Percentiles rank a stretch among this genome's conserved stretches.
Evolutionary conservation across 2,329 filamentous ascomycete species (phyloP).

Genomic region (Exophiala sp.): DNA sequence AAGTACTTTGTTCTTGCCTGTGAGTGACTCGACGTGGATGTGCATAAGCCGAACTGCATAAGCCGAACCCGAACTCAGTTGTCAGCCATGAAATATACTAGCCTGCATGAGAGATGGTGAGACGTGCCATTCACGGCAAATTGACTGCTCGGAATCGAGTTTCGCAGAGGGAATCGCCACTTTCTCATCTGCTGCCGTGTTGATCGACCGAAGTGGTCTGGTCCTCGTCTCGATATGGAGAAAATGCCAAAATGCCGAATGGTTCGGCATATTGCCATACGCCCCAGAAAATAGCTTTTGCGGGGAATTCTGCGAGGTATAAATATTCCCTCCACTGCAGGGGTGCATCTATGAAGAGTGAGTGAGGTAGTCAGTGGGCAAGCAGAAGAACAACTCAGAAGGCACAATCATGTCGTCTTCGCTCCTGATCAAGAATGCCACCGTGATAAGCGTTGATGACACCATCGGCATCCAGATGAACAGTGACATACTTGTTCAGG

Average conservation of each 20-base stretch:
- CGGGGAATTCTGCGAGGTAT: no score
- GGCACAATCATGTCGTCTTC: not conserved
- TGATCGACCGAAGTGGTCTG: no score
- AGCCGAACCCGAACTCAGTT: not conserved
- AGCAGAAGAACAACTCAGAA: not conserved
- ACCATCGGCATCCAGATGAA: conserved; percentile 9
- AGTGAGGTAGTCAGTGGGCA: no score
- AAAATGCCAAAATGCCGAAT: no score
- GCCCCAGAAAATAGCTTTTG: no score
- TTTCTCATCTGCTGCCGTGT: no score
- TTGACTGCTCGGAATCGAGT: not conserved
- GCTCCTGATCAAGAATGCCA: conserved; percentile 12
- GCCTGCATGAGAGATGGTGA: conserved; percentile 1
- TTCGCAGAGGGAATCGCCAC: not conserved
- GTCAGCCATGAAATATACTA: not conserved
- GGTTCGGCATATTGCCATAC: no score
- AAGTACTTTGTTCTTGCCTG: no score
- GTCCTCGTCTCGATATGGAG: no score
- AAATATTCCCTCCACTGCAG: no score
- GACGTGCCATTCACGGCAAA: not conserved
- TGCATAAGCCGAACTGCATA: not conserved
- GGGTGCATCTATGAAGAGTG: no score
- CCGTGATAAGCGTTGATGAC: conserved; percentile 15
- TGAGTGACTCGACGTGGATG: no score
- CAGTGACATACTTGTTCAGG: conserved; percentile 12